These are phyloP conservation scores for Fraxinus paxiana DNA, from an alignment of 305 asterid genomes.

Conservation along the genomic window DNA sequence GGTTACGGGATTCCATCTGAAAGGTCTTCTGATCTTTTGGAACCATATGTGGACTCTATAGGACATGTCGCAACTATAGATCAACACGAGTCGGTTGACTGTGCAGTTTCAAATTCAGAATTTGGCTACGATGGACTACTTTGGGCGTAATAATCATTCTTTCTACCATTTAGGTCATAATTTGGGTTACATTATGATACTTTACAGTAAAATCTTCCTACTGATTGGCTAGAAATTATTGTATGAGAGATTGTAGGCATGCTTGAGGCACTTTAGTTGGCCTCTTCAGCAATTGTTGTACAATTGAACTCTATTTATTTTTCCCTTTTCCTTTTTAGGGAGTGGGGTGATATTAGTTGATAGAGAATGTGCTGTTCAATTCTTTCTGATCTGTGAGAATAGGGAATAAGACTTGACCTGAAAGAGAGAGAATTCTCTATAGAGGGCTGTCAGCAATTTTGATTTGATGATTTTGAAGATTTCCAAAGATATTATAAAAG, in stretches of 20 bases:
- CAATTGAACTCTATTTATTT: not conserved
- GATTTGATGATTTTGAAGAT: not conserved
- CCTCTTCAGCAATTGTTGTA: not conserved
- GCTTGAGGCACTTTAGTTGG: not conserved
- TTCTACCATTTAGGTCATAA: not conserved
- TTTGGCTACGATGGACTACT: constrained; percentile 73
- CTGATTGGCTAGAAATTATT: constrained; percentile 1
- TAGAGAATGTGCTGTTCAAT: not conserved
- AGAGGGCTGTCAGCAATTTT: not conserved
- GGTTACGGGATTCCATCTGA: constrained; percentile 84
- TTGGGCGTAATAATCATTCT: constrained; percentile 47
- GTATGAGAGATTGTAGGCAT: not conserved
- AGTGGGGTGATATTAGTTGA: not conserved
- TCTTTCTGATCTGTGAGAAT: not conserved
- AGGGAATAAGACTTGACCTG: not conserved
- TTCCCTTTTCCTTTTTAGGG: not conserved
- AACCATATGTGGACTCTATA: constrained; percentile 49
- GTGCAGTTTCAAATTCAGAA: constrained; percentile 63
- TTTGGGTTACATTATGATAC: constrained; percentile 1
- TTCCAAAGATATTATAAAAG: not conserved
- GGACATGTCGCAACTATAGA: constrained; percentile 30
- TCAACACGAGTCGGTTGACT: constrained; percentile 54
- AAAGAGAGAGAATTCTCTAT: not conserved
- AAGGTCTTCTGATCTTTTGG: constrained; percentile 70
- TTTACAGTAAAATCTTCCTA: not conserved